Conservation (phyloP, 116 monocot species). For the Phalaenopsis hybrid region DNA sequence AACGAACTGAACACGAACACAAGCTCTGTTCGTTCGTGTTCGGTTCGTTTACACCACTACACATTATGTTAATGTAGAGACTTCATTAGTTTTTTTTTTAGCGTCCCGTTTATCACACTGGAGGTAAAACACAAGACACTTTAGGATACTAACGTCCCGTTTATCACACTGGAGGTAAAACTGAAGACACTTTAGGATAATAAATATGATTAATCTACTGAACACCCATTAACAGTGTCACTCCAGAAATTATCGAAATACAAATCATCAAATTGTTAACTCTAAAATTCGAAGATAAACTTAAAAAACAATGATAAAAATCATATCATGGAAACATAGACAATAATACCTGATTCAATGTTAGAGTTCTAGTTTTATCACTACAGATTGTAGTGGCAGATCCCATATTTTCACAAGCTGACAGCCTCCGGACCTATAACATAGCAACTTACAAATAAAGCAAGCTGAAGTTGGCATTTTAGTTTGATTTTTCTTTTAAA, state of each 20-base stretch:
- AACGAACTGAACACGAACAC: no score
- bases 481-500: neutral
- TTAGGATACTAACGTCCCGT: no score
- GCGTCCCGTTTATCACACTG: no score
- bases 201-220: neutral
- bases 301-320: neutral
- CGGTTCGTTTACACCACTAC: no score
- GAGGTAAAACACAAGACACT: no score
- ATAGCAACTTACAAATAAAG: neutral
- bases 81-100: no score
- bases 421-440: constrained; percentile 84
- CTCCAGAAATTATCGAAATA: neutral
- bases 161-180: no score
- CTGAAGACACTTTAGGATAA: no score
- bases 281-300: neutral
- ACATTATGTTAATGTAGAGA: no score
- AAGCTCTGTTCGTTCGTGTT: no score
- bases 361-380: constrained; percentile 97
- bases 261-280: constrained; percentile 6
- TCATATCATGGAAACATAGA: neutral
- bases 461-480: neutral
- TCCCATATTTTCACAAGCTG: constrained; percentile 99
- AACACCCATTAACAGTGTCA: neutral
- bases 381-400: constrained; percentile 99
- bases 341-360: constrained; percentile 69